Conservation (phyloP, 1,139 yeast genomes). For the Meyerozyma athensensis region DNA sequence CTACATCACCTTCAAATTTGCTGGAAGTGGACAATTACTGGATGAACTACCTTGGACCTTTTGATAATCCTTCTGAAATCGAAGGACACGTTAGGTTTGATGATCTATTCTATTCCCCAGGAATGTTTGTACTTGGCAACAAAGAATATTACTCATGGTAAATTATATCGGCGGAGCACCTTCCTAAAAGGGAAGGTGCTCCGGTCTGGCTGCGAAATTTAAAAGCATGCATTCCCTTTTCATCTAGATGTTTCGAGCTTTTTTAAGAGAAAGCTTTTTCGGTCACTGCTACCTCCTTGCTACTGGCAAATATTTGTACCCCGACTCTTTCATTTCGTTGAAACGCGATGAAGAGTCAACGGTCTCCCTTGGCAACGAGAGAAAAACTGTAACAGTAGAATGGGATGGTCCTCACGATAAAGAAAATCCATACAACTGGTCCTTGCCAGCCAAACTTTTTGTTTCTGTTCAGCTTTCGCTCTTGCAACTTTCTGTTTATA, state of each 20-base stretch:
- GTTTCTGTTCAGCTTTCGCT: constrained; percentile 3
- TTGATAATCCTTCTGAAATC: neutral
- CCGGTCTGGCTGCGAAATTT: neutral
- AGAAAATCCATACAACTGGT: constrained; percentile 9
- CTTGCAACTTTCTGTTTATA: constrained; percentile 7
- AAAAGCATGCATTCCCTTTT: neutral
- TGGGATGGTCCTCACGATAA: constrained; percentile 9
- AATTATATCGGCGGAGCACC: neutral
- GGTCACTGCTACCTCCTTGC: neutral
- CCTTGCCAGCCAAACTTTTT: constrained; percentile 4
- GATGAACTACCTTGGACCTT: neutral
- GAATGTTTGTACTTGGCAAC: neutral
- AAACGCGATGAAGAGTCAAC: neutral
- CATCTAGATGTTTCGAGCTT: neutral
- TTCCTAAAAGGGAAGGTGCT: neutral
- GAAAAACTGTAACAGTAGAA: neutral
- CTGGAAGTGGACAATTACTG: neutral
- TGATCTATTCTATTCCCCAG: neutral
- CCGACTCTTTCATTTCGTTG: neutral
- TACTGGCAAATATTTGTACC: neutral
- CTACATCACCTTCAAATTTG: too few species aligned
- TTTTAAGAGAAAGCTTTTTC: neutral
- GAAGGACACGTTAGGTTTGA: neutral
- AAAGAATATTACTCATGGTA: neutral
- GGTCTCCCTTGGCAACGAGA: neutral